phyloP scores from a whole-genome alignment of 2,329 filamentous ascomycete species.

The Ceratocystiopsis brevicomis region DNA sequence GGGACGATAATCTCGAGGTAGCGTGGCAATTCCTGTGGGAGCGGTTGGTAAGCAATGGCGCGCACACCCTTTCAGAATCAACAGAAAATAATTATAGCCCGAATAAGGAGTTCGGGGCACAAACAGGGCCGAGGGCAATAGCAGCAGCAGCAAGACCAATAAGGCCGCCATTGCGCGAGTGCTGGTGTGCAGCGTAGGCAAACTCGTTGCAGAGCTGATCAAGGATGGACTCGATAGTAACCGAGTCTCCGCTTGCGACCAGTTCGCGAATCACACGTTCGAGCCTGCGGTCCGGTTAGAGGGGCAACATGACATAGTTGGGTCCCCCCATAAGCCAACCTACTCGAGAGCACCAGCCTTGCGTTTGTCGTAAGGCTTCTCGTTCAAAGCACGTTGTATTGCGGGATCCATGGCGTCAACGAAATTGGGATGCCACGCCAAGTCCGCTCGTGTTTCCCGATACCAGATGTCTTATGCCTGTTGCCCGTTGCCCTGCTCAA shows the following conservation, averaged over 20 bases:
- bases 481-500: too few relatives aligned
- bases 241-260: constrained; percentile 55
- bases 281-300: constrained; percentile 35
- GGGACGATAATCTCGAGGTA: constrained; percentile 90
- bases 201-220: constrained; percentile 95
- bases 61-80: neutral
- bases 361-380: constrained; percentile 97
- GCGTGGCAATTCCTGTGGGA: constrained; percentile 58
- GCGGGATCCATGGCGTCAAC: constrained; percentile 55
- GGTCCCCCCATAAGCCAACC: constrained; percentile 16
- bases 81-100: neutral
- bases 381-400: constrained; percentile 80
- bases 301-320: neutral
- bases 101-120: neutral
- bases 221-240: constrained; percentile 68
- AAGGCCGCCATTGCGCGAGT: constrained; percentile 87
- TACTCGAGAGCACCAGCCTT: constrained; percentile 95
- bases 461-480: too few relatives aligned
- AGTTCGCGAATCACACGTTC: constrained; percentile 81
- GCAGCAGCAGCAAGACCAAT: constrained; percentile 91
- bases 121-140: constrained; percentile 78
- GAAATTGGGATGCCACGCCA: too few relatives aligned
- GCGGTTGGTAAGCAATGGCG: too few relatives aligned
- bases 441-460: too few relatives aligned
- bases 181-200: constrained; percentile 91